These are phyloP conservation scores for Trametes polyzona DNA, from an alignment of 1,284 basidiomycete species.

Conservation along the genomic window DNA sequence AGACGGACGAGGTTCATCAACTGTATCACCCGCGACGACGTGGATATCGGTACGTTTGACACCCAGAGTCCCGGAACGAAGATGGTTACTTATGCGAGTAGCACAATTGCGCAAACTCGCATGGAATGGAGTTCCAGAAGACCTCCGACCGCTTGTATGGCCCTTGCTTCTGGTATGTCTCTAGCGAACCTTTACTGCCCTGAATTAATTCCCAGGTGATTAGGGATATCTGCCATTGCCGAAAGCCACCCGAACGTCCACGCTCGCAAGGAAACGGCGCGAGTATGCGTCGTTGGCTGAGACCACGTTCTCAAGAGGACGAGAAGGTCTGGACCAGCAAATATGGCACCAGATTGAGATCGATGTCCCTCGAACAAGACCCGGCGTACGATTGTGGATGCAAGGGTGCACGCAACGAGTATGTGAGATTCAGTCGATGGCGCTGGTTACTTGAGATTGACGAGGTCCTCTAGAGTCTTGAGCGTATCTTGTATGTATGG, in stretches of 20 bases:
- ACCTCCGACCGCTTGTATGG: slow-evolving; percentile 93
- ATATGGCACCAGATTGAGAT: slow-evolving; percentile 99
- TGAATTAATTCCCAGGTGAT: background rate
- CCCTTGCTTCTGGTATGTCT: slow-evolving; percentile 85
- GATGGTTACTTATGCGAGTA: slow-evolving; percentile 34
- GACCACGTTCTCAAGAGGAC: slow-evolving; percentile 88
- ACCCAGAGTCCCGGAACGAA: background rate
- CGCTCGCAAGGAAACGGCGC: slow-evolving; percentile 86
- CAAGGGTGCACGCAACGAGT: slow-evolving; percentile 86
- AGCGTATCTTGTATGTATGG: slow-evolving; percentile 96
- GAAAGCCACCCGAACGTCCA: slow-evolving; percentile 74
- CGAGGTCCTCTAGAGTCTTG: slow-evolving; percentile 83
- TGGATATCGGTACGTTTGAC: slow-evolving; percentile 70
- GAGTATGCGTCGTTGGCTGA: slow-evolving; percentile 92
- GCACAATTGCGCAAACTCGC: slow-evolving; percentile 87
- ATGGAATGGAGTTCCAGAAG: slow-evolving; percentile 94
- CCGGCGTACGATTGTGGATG: slow-evolving; percentile 92
- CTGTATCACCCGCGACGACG: slow-evolving; percentile 68
- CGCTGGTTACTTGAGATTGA: too few species aligned
- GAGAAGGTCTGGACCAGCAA: slow-evolving; percentile 85
- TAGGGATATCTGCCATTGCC: slow-evolving; percentile 94
- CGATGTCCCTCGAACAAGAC: slow-evolving; percentile 92
- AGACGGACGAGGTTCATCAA: slow-evolving; percentile 75
- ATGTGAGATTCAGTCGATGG: slow-evolving; percentile 33
- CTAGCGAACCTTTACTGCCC: background rate